Base-by-base conservation (phyloP, 2,329 filamentous ascomycete species). In the Didymella pomorum region DNA sequence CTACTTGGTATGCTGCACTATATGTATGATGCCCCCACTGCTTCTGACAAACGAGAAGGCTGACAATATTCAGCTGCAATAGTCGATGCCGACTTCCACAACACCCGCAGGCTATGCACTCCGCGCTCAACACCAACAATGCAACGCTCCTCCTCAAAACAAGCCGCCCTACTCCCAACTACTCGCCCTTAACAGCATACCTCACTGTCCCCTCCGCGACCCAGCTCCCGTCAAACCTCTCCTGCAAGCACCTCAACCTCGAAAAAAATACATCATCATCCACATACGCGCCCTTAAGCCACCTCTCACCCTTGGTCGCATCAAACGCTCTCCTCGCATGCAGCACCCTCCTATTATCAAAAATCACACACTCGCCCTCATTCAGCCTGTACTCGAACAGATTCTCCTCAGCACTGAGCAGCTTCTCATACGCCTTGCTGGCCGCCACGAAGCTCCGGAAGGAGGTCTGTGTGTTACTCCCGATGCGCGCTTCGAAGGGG, bases 351-450 rank as follows among this genome's bases (percentile, higher is more conserved):
- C 87, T 79, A 72, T 98, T 98, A 74, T 96, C 89, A 72, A 99
- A 98, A n/a, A 99, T 83, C 12, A 93, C 93, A 72, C 92, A 96
- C 71, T 97, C 91, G 3, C 94, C 95, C 4, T 90, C 87, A 52
- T 87, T 80, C 76, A 97, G 81, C 76, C 89, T 89, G 58, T 89
- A 82, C 79, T 94, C 84, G 70, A 89, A 89, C 52, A 92, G 77
- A 59, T 85, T 85, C 4, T 79, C 72, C 0, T 82, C 78, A 0
- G 80, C 71, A 63, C 91, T 87, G 23, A 95, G 77, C 0, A 84
- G 64, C 0, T 73, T 58, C 47, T 87, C 83, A 67, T 96, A 92
- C 2, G 74, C 70, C 31, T 78, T 72, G 1, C 85, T 82, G 0
- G 83, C 83, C 1, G 70, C 65, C 37, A 76, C 59, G 46, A 73